phyloP scores from a whole-genome alignment of 2,329 filamentous ascomycete genomes.

The Colletotrichum sp. region DNA sequence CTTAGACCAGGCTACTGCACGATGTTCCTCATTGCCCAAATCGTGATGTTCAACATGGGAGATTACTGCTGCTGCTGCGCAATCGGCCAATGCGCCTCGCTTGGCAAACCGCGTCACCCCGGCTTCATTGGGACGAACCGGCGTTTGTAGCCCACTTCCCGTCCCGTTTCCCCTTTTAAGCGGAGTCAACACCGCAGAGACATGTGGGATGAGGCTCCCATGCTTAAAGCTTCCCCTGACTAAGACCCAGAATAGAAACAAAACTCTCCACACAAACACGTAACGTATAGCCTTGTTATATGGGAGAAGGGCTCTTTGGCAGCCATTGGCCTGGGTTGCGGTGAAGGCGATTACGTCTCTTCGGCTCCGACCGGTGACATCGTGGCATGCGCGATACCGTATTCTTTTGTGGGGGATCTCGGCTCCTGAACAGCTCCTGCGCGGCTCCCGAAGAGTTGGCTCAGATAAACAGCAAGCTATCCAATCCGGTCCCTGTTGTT shows the following conservation, averaged over 20 bases:
- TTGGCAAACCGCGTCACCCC: background rate
- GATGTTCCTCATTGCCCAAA: background rate
- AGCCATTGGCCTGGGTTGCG: background rate
- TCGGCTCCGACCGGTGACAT: background rate
- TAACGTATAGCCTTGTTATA: background rate
- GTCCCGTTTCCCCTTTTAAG: background rate
- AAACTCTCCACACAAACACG: background rate
- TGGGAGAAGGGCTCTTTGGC: background rate
- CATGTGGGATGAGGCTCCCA: background rate
- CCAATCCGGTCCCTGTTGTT: background rate
- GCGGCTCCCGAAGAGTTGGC: background rate
- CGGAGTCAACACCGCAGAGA: background rate
- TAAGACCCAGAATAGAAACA: background rate
- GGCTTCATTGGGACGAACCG: background rate
- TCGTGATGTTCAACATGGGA: background rate
- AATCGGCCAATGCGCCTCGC: constrained; percentile 6
- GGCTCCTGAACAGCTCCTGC: background rate
- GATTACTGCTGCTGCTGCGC: background rate
- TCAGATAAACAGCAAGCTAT: background rate
- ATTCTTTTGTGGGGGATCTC: background rate
- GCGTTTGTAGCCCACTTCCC: constrained; percentile 3
- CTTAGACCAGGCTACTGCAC: background rate
- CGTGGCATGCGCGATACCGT: background rate
- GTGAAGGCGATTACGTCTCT: background rate
- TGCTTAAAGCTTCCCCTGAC: background rate